Base-by-base conservation (phyloP, 2,329 filamentous ascomycete genomes). In the Cladosporium colombiae region DNA sequence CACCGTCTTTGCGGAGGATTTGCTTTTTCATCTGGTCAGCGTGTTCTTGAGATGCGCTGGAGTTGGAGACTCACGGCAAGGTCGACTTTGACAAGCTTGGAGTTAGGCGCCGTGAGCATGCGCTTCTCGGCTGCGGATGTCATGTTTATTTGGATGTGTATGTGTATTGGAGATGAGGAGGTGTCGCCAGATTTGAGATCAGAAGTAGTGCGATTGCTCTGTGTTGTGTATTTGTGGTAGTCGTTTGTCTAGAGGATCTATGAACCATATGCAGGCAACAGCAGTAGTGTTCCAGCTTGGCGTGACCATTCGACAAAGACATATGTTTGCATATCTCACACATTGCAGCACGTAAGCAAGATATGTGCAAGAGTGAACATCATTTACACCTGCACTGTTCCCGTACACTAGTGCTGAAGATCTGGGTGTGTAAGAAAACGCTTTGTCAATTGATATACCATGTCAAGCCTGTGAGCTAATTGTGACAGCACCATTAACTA, bases 1-100 rank as follows among this genome's bases (percentile, higher is more conserved):
- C 74, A 6, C 64, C 70, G 10, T 70, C 65, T 33, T 72, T 68
- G 44, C 68, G 68, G 29, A 78, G 75, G 18, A 76, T 49, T n/a
- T 27, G 67, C 76, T 78, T 56, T 37, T 57, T 3, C 21, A 46
- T 35, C 5, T 27, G 25, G 57, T 60, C 27, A 60, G 57, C 25
- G 25, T 44, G 23, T 33, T n/a, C 13, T 29, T 21, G 56, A 27
- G 16, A 8, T 53, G 16, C 37, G 18, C 18, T 29, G 35, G 23
- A 27, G 37, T 16, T 33, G 13, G 5, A 3, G 2, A 49, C 57
- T 6, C 23, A 49, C 57, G 6, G 10, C 16, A 3, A 60, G 66
- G 37, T 75, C 69, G 5, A 64, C 62, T 27, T 72, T 73, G 66
- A 66, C 67, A 21, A 76, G 65, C 65, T 72, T 74, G 29, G 68